A percentile compares a stretch with the other conserved stretches of the same genome.
These are phyloP conservation scores for Dendrobium nobile DNA, from an alignment of 106 monocot species.

Conservation along the genomic window DNA sequence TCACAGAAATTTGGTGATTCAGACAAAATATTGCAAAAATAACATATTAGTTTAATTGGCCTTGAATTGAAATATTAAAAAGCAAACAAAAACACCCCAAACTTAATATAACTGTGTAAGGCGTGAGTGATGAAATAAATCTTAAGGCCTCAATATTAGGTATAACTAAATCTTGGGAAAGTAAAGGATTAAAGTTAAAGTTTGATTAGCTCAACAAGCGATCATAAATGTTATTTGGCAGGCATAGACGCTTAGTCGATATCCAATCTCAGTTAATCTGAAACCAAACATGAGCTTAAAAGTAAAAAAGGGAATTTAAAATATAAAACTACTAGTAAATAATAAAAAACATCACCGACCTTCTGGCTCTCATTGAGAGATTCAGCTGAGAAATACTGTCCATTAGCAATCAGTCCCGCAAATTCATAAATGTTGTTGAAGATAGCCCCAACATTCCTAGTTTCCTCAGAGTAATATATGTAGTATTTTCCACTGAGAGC, in stretches of 20 bases:
- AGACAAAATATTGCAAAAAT: not conserved
- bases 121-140: not conserved
- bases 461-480: slow-evolving; percentile 76
- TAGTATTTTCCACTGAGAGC: slow-evolving; percentile 81
- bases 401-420: slow-evolving; percentile 63
- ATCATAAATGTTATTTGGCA: not conserved
- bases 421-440: slow-evolving; percentile 98
- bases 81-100: not conserved
- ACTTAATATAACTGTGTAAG: not conserved
- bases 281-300: not conserved
- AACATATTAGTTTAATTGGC: not conserved
- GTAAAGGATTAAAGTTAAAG: not conserved
- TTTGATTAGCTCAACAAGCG: not conserved
- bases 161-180: not conserved
- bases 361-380: slow-evolving; percentile 63
- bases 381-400: slow-evolving; percentile 70
- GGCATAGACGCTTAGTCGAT: not conserved
- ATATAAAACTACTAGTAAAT: not conserved
- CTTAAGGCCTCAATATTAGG: not conserved
- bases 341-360: slow-evolving; percentile 30
- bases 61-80: not conserved
- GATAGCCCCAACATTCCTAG: slow-evolving; percentile 66
- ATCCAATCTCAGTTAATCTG: not conserved
- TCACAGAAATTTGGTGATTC: not conserved
- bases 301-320: not conserved